Conservation (phyloP, 345 rosid species). For the Geranium rotundifolium region DNA sequence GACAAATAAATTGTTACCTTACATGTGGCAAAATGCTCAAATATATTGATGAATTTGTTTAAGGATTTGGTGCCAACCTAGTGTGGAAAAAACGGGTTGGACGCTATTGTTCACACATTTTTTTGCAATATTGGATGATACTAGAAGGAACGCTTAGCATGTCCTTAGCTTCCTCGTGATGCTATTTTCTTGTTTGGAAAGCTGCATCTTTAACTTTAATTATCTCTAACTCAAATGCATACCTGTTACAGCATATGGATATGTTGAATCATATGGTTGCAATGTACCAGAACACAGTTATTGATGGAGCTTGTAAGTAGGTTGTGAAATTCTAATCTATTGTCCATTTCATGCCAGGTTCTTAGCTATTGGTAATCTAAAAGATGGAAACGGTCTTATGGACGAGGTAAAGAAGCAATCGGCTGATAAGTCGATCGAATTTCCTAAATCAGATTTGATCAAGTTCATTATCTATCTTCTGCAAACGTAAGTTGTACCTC, state of each 20-base stretch:
- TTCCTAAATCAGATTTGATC: conserved; percentile 56
- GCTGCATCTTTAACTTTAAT: neutral
- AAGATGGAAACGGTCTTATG: conserved; percentile 66
- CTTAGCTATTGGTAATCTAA: conserved; percentile 68
- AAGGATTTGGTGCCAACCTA: too few species aligned
- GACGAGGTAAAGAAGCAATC: conserved; percentile 71
- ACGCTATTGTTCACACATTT: too few species aligned
- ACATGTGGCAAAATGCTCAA: too few species aligned
- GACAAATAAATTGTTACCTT: too few species aligned
- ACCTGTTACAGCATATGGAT: neutral
- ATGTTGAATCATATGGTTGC: neutral
- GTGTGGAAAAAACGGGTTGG: too few species aligned
- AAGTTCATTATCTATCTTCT: conserved; percentile 50
- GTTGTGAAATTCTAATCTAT: conserved; percentile 1
- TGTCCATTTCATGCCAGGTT: conserved; percentile 37
- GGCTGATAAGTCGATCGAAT: conserved; percentile 37
- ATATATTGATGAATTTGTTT: too few species aligned
- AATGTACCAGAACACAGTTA: neutral
- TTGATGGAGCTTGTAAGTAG: neutral
- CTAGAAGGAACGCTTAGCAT: too few species aligned
- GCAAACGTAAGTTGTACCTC: conserved; percentile 43
- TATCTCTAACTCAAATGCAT: neutral
- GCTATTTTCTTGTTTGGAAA: neutral
- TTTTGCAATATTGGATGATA: too few species aligned
- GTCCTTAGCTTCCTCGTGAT: neutral